phyloP scores from a whole-genome alignment of 2,329 filamentous ascomycete species.

The Stromatinia cepivora region DNA sequence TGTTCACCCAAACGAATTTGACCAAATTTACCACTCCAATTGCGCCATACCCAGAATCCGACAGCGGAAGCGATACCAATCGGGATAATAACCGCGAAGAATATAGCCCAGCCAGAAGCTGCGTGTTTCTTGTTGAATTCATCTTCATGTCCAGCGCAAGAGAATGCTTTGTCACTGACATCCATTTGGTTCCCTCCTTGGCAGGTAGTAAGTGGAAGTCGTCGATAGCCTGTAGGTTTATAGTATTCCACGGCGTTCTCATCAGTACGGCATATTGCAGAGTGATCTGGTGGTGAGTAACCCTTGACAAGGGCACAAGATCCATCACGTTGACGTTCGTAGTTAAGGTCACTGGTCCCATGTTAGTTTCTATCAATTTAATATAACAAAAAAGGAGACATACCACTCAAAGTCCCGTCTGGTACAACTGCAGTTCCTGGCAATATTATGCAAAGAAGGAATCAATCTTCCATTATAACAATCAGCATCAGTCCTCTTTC shows the following conservation, averaged over 20 bases:
- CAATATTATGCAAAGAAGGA: conserved; percentile 67
- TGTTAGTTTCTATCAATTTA: conserved; percentile 27
- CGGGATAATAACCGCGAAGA: conserved; percentile 81
- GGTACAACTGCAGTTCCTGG: conserved; percentile 77
- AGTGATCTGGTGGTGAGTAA: conserved; percentile 62
- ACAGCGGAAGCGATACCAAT: conserved; percentile 67
- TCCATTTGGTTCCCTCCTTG: conserved; percentile 73
- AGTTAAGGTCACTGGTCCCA: conserved; percentile 76
- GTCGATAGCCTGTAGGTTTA: conserved; percentile 83
- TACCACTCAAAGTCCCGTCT: conserved; percentile 91
- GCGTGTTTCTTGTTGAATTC: conserved; percentile 77
- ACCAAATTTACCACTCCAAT: conserved; percentile 88
- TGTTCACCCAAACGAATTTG: conserved; percentile 85
- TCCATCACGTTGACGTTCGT: conserved; percentile 73
- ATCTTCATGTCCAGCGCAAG: conserved; percentile 78
- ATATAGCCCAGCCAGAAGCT: conserved; percentile 70
- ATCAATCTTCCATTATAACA: conserved; percentile 83
- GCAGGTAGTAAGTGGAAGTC: conserved; percentile 88
- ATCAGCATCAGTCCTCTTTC: conserved; percentile 75
- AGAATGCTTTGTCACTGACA: conserved; percentile 52
- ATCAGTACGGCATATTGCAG: conserved; percentile 58
- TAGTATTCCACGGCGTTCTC: conserved; percentile 75
- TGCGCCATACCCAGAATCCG: conserved; percentile 82
- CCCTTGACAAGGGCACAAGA: conserved; percentile 77
- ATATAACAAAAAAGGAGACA: conserved; percentile 40